These are phyloP conservation scores for Daldinia sp. DNA, from an alignment of 2,329 filamentous ascomycete genomes.

Conservation along the genomic window DNA sequence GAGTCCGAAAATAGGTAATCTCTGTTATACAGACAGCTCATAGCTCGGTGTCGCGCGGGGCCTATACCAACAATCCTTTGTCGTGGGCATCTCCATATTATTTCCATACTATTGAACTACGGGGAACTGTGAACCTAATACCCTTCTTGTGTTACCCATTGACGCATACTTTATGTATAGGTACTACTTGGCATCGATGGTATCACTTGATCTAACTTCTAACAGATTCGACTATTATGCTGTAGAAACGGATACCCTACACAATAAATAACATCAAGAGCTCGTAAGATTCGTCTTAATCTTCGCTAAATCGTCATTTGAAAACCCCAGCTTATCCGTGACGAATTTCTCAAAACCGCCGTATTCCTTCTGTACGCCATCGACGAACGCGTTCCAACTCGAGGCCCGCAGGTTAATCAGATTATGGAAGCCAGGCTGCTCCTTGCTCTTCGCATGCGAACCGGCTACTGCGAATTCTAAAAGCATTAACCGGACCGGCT, in stretches of 20 bases:
- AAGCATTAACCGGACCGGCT: conserved; percentile 59
- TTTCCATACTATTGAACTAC: background rate
- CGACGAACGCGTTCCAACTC: conserved; percentile 57
- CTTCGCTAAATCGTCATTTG: conserved; percentile 53
- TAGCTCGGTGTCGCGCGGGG: background rate
- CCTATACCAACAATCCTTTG: background rate
- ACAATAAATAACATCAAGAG: conserved; percentile 7
- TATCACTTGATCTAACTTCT: conserved; percentile 1
- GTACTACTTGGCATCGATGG: background rate
- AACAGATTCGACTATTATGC: conserved; percentile 1
- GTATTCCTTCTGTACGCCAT: conserved; percentile 53
- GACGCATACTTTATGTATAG: background rate
- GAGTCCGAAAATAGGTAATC: too few relatives aligned
- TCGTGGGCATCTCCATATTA: background rate
- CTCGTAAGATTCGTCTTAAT: conserved; percentile 57
- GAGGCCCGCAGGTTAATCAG: conserved; percentile 53
- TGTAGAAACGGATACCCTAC: background rate
- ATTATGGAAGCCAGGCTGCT: conserved; percentile 59
- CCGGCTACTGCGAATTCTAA: conserved; percentile 53
- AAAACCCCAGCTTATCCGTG: conserved; percentile 55
- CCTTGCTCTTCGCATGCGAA: conserved; percentile 47
- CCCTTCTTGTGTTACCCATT: background rate
- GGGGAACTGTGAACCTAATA: background rate
- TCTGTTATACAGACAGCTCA: background rate
- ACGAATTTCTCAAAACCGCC: conserved; percentile 61